Evolutionary conservation across 495 filamentous ascomycete genomes (phyloP).

Genomic region (Neurospora tetrasperma): DNA sequence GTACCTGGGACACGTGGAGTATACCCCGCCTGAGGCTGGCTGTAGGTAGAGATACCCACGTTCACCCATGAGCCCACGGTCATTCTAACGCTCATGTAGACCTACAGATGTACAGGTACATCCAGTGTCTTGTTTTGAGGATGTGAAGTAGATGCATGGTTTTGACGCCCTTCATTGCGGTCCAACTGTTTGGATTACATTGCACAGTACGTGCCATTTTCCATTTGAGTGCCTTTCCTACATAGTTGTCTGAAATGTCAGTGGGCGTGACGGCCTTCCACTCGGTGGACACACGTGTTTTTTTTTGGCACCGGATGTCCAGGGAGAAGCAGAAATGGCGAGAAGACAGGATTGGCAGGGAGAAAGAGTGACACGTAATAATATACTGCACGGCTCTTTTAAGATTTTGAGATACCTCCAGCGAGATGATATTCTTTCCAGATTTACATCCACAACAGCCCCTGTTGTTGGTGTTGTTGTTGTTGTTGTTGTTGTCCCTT

Average conservation of each 20-base stretch:
- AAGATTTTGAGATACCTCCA: not conserved
- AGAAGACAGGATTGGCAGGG: not conserved
- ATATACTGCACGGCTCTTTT: not conserved
- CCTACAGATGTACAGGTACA: not conserved
- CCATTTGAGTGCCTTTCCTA: not conserved
- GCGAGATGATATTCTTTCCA: not conserved
- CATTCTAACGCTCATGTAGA: not conserved
- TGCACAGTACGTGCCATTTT: not conserved
- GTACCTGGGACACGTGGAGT: not conserved
- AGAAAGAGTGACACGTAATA: not conserved
- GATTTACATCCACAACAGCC: not conserved
- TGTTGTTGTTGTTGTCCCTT: not conserved
- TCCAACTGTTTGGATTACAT: not conserved
- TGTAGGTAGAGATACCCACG: not conserved
- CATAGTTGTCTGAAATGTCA: not conserved
- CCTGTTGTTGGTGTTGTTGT: not conserved
- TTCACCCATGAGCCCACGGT: not conserved
- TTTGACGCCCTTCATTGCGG: not conserved
- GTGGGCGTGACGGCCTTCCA: not conserved
- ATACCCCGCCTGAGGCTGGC: not conserved
- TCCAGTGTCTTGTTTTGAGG: not conserved
- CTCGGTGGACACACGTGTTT: not conserved
- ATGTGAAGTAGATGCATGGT: not conserved
- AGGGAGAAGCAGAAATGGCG: not conserved
- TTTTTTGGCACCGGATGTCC: not conserved